A percentile compares a stretch with the other conserved stretches of the same genome.
phyloP scores from a whole-genome alignment of 1,139 yeast species.

The Scheffersomyces quercinus region DNA sequence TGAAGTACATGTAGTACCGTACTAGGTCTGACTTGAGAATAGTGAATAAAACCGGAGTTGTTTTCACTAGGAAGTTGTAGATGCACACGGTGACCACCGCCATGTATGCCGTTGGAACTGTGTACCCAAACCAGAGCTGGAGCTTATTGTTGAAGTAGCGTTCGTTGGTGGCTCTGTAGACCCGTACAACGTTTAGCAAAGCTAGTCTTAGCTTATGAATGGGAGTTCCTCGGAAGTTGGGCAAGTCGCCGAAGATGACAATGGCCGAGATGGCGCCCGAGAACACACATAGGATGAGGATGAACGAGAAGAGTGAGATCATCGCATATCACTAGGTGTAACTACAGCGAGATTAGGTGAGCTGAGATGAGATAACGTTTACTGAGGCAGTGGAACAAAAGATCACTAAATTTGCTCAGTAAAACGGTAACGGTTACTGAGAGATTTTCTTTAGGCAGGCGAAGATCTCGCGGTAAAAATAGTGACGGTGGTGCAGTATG shows the following conservation, averaged over 20 bases:
- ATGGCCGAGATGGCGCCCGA: conserved; percentile 11
- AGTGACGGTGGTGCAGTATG: no score
- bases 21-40: conserved; percentile 8
- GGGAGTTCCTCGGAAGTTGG: conserved; percentile 42
- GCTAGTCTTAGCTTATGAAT: conserved; percentile 22
- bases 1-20: conserved; percentile 23
- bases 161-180: conserved; percentile 9
- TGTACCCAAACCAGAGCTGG: conserved; percentile 29
- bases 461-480: no score
- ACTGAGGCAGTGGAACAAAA: no score
- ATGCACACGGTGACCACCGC: conserved; percentile 48
- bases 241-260: conserved; percentile 56
- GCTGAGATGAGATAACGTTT: no score
- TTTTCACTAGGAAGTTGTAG: conserved; percentile 42
- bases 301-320: background rate
- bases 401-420: no score
- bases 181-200: conserved; percentile 6
- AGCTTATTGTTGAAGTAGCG: conserved; percentile 17
- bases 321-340: background rate
- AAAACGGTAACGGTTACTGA: no score
- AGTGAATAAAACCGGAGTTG: conserved; percentile 28
- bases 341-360: no score
- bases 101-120: conserved; percentile 53
- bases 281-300: background rate
- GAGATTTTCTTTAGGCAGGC: no score